Base-by-base conservation (phyloP, 257 asterid species). In the Coffea eugenioides region DNA sequence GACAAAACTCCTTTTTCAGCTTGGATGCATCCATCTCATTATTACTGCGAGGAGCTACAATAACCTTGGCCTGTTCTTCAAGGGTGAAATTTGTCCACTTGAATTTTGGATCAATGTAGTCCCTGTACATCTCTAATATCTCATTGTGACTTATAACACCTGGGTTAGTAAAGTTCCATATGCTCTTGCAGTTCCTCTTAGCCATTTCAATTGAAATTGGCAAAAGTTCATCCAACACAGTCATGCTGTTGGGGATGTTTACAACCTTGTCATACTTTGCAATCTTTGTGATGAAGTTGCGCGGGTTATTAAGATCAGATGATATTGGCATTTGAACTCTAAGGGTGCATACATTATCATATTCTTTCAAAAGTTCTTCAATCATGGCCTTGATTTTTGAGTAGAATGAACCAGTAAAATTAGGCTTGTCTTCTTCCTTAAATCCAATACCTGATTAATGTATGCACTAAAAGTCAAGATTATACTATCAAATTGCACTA, bases 371-470 rank as follows among this genome's bases (percentile, higher is more conserved):
- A 57, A 95, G 91, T 89, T 92, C 97, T 84, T 95, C 99, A 72
- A 95, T 98, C 97, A 95, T 95, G 82, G 99, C 99, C 87, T 93
- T 95, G 75, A 98, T 93, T 91, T 95, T 95, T 76, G 99, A 95
- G 81, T 95, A 95, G 90, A 93, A 95, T 48, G 99, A 95, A 23
- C 99, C 99, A 2, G 54, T 64, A 85, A 95, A 95, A 80, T 95
- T 95, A 68, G 99, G 99, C 0, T 64, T 88, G 91, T 95, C 99
- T 85, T 93, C 97, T 87, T 95, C 99, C 88, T 90, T 93, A 68
- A 75, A 95, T 71, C 99, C 98, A 48, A 93, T 85, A 62, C 97
- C 98, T 45, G 99, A 92, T 43, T 31, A 31, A 31, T 31, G 31
- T 31, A 31, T 31, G 31, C 31, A 31, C 31, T 31, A 31, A 31